These are phyloP conservation scores for Ploettnerulaceae sp. DNA, from an alignment of 2,329 filamentous ascomycete species.

Conservation along the genomic window DNA sequence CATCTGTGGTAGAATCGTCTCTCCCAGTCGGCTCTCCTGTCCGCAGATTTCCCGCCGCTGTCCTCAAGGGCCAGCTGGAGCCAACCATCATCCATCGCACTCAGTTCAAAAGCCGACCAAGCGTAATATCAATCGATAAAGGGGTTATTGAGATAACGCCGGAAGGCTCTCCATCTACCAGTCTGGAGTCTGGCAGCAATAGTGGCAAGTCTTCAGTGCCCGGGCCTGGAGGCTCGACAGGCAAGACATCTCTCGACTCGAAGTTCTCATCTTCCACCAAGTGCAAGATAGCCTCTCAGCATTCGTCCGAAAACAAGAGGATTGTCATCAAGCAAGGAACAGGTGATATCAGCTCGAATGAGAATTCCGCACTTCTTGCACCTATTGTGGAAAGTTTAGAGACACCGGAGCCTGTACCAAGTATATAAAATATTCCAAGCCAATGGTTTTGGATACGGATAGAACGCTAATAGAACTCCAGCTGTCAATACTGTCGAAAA, in stretches of 20 bases:
- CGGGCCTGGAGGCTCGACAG: constrained; percentile 29
- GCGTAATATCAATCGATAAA: constrained; percentile 35
- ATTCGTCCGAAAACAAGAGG: constrained; percentile 31
- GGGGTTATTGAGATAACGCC: constrained; percentile 21
- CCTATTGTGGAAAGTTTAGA: constrained; percentile 30
- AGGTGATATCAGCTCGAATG: constrained; percentile 21
- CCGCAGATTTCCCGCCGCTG: constrained; percentile 38
- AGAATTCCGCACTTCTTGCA: constrained; percentile 21
- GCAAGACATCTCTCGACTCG: constrained; percentile 38
- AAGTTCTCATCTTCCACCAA: constrained; percentile 37
- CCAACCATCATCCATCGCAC: constrained; percentile 42
- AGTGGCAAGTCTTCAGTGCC: constrained; percentile 31
- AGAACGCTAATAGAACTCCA: constrained; percentile 9
- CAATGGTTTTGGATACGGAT: too few species aligned
- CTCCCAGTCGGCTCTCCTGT: constrained; percentile 1
- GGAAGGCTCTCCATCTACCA: constrained; percentile 27
- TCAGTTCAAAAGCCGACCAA: constrained; percentile 37
- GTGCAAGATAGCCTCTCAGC: constrained; percentile 25
- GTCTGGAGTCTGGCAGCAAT: constrained; percentile 25
- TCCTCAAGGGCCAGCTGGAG: constrained; percentile 37
- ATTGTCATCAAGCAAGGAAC: constrained; percentile 14
- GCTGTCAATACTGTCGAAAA: constrained; percentile 63
- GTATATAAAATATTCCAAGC: constrained; percentile 15
- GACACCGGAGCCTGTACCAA: constrained; percentile 27
- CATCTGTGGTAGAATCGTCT: constrained; percentile 14